Base-by-base conservation (phyloP, 2,329 filamentous ascomycete species). In the Rhinocladiella similis region DNA sequence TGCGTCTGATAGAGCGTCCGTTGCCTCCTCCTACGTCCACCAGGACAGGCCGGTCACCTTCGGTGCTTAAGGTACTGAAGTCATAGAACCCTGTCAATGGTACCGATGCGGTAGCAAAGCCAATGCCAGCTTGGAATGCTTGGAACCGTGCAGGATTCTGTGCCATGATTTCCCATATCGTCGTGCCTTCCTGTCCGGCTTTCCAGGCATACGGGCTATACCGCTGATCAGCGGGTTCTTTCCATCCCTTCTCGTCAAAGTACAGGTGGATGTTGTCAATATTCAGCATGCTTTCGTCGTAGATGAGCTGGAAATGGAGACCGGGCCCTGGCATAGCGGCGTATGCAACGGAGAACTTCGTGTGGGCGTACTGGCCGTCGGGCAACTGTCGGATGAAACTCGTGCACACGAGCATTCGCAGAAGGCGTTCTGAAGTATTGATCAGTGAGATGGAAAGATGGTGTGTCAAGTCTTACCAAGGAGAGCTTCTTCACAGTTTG, bases 101-200 rank as follows among this genome's bases (percentile, higher is more conserved):
- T 5, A 59, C 46, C 48, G 53, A 35, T 35, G 45, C 50, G 45
- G 56, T 47, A 3, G 33, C 48, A 7, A 29, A 39, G 14, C 41
- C 49, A 18, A 69, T 66, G 25, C 66, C 68, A 12, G 49, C 42
- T 36, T 70, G 69, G 56, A 71, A 66, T 6, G 57, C 62, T 20
- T 66, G 48, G 18, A 70, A 54, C n/a, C 64, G 58, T 6, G 61
- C 60, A 9, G 67, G 66, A 39, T 64, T 54, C n/a, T 62, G 36
- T 19, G 46, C 54, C 19, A 70, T 60, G 54, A 63, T 62, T 29
- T 70, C 66, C 54, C 62, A 70, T 49, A 68, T 54, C 29, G 50
- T 56, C 35, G 49, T 13, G 2, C 50, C 54, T 10, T 49, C 52
- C 14, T 57, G 43, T 45, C 51, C 52, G 3, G 50, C 46, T n/a